phyloP scores from a whole-genome alignment of 257 asterid genomes.

The Ocimum tenuiflorum region DNA sequence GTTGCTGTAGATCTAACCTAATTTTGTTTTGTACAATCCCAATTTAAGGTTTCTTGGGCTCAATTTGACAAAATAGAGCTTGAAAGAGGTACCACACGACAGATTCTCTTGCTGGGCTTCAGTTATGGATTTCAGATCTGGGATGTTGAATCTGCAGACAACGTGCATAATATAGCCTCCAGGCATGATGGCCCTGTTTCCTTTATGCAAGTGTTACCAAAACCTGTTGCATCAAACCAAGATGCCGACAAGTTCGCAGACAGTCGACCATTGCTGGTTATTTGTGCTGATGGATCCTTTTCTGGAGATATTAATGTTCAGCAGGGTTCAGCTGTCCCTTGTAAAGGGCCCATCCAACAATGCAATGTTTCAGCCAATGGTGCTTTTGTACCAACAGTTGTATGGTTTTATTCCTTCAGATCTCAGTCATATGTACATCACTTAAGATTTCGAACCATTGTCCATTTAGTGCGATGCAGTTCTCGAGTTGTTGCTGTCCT shows the following conservation, averaged over 20 bases:
- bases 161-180: conserved; percentile 66
- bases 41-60: conserved; percentile 74
- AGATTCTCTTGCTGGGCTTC: conserved; percentile 61
- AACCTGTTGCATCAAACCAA: conserved; percentile 43
- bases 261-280: conserved; percentile 64
- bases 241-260: conserved; percentile 52
- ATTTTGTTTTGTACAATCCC: conserved; percentile 10
- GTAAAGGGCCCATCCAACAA: conserved; percentile 41
- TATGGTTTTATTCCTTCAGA: conserved; percentile 81
- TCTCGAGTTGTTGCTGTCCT: conserved; percentile 69
- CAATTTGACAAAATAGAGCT: conserved; percentile 50
- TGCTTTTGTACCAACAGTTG: conserved; percentile 55
- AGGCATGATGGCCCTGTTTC: conserved; percentile 92
- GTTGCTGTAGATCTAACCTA: background rate
- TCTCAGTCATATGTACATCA: conserved; percentile 74
- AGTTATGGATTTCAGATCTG: conserved; percentile 83
- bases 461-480: conserved; percentile 80
- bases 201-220: conserved; percentile 57
- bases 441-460: conserved; percentile 70
- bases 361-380: conserved; percentile 34
- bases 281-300: conserved; percentile 76
- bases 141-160: conserved; percentile 86
- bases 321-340: conserved; percentile 34
- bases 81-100: conserved; percentile 33
- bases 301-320: conserved; percentile 47